Evolutionary conservation across 164 flowering plant genomes (phyloP), one percentile per base, ranked within the genome.

Genomic region (Magnolia officinalis): DNA sequence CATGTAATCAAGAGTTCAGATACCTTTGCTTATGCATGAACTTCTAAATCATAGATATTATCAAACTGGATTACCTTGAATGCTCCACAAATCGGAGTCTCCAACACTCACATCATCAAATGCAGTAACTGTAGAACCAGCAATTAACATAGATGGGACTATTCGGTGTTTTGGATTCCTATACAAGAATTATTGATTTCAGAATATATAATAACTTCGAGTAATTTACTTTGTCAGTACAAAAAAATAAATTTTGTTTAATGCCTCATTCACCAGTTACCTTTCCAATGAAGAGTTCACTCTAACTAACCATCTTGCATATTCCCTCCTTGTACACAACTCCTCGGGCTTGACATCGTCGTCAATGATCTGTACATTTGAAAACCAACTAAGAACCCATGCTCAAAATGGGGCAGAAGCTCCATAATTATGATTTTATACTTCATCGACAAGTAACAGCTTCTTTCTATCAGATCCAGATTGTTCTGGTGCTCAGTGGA

Each of bases 241-340:
- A 8, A 55, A 26, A 45, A 75, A 19, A 72, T 71, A 58, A 71
- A 18, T 76, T n/a, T 72, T 59, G 50, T 24, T 63, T 68, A 59
- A 58, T 14, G 11, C 75, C n/a, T 13, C 11, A 73, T 29, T 20
- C 67, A 73, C 8, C 29, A 67, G n/a, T 63, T 86, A 96, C 99
- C 98, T 92, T 85, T 92, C 98, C 75, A 96, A 81, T 11, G 79
- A 76, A 4, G 84, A 86, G 80, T 87, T 89, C 52, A 83, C 79
- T 79, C 82, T 86, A 69, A 91, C 85, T 50, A 96, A 80, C 99
- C 98, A 93, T 81, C 98, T 87, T 13, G 94, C 96, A 86, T 91
- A 96, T 79, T 93, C 96, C 81, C 96, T 85, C 78, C 92, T 87
- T 10, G 93, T 90, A 81, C 99, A 93, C 80, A 96, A 86, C 58